phyloP scores from a whole-genome alignment of 2,329 filamentous ascomycete genomes.

The Thelonectria discophora region DNA sequence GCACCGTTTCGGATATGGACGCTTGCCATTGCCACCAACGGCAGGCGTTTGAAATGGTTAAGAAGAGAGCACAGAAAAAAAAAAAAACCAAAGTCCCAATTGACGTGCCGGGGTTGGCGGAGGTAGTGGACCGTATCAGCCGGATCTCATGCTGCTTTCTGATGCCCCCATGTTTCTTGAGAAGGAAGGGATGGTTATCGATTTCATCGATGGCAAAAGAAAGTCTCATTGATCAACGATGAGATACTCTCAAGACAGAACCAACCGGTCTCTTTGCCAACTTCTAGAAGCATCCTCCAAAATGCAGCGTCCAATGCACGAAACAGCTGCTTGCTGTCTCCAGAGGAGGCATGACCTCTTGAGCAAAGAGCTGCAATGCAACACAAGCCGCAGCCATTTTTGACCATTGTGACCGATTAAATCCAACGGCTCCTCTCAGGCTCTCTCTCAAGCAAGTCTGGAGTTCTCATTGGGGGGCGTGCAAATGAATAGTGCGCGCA shows the following conservation, averaged over 20 bases:
- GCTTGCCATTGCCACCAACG: neutral
- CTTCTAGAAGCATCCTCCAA: constrained; percentile 7
- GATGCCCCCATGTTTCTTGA: neutral
- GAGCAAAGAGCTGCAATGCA: constrained; percentile 7
- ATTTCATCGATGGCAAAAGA: neutral
- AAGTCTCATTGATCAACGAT: neutral
- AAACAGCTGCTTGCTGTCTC: constrained; percentile 18
- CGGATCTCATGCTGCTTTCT: constrained; percentile 6
- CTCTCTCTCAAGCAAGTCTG: no score
- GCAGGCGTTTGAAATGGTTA: neutral
- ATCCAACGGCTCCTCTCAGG: constrained; percentile 9
- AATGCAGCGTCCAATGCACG: constrained; percentile 17
- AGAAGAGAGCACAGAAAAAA: no score
- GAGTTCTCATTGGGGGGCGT: neutral
- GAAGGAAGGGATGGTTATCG: neutral
- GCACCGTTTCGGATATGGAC: constrained; percentile 1
- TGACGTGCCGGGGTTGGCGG: neutral
- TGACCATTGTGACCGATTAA: neutral
- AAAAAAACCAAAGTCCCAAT: constrained; percentile 19
- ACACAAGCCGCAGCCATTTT: constrained; percentile 11
- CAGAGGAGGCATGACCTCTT: neutral
- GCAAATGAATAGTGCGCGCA: neutral
- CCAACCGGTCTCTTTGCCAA: no score
- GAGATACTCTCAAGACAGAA: no score
- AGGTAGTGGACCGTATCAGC: constrained; percentile 10